Evolutionary conservation across 192 early-diverging fungal genomes (phyloP).

Genomic region (Rhizophagus clarus): DNA sequence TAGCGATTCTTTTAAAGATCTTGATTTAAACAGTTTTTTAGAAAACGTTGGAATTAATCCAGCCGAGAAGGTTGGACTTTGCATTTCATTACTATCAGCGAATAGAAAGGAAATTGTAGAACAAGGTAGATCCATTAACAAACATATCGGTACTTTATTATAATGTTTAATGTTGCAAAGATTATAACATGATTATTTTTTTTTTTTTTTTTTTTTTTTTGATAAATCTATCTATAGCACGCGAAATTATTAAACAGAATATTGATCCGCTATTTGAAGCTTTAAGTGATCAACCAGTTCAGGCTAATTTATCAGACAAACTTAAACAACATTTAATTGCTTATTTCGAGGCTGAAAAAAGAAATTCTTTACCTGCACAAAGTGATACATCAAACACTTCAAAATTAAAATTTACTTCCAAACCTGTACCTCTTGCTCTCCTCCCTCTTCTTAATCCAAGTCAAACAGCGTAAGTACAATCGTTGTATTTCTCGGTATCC

Average conservation of each 20-base stretch:
- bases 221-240: background rate
- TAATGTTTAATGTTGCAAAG: background rate
- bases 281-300: constrained; percentile 15
- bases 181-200: background rate
- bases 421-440: constrained; percentile 14
- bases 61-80: constrained; percentile 42
- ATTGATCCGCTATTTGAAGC: constrained; percentile 23
- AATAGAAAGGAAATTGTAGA: constrained; percentile 42
- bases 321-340: constrained; percentile 17
- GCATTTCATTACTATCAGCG: constrained; percentile 42
- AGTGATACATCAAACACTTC: background rate
- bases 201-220: background rate
- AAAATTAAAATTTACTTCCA: constrained; percentile 14
- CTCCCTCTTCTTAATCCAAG: background rate
- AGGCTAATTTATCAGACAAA: background rate
- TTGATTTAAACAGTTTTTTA: constrained; percentile 46
- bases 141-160: background rate
- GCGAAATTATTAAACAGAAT: constrained; percentile 28
- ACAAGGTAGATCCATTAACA: constrained; percentile 37
- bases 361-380: constrained; percentile 6
- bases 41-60: constrained; percentile 41
- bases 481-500: background rate
- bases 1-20: constrained; percentile 45
- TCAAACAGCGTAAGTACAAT: constrained; percentile 1
- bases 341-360: constrained; percentile 26